Percentiles rank a stretch among this genome's conserved stretches.
These are phyloP conservation scores for Solanum aculeatissimum DNA, from an alignment of 305 asterid species.

Conservation along the genomic window DNA sequence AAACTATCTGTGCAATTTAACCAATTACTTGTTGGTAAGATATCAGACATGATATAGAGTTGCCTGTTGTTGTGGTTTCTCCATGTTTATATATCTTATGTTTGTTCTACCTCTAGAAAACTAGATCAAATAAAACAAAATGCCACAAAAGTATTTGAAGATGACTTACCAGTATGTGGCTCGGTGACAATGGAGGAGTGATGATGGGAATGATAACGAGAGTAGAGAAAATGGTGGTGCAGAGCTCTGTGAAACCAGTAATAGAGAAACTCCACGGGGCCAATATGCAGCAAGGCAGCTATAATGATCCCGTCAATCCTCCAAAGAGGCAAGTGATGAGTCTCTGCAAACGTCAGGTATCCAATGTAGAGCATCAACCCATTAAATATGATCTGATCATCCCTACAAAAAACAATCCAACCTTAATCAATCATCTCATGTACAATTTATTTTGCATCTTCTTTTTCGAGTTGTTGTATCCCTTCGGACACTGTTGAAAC, in stretches of 20 bases:
- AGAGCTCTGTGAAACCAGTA: conserved; percentile 89
- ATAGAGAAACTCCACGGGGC: conserved; percentile 75
- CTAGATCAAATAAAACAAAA: neutral
- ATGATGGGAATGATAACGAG: conserved; percentile 92
- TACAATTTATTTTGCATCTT: neutral
- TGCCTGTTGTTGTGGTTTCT: neutral
- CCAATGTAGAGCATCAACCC: conserved; percentile 43
- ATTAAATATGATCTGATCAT: conserved; percentile 63
- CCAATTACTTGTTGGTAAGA: neutral
- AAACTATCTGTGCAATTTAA: neutral
- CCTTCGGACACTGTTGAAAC: neutral
- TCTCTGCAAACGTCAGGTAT: conserved; percentile 2
- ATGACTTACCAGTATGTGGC: conserved; percentile 64
- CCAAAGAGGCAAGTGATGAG: conserved; percentile 50
- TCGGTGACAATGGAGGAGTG: conserved; percentile 89
- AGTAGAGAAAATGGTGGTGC: conserved; percentile 86
- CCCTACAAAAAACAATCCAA: conserved; percentile 28
- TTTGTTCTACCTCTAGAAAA: neutral
- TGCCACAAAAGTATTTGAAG: neutral
- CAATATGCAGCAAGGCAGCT: conserved; percentile 41
- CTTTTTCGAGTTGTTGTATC: neutral
- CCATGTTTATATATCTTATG: neutral
- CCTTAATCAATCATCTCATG: neutral
- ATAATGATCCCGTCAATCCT: conserved; percentile 47
- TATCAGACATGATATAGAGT: no score